phyloP scores from a whole-genome alignment of 768 basidiomycete species.

The Boletus eberwhitei region DNA sequence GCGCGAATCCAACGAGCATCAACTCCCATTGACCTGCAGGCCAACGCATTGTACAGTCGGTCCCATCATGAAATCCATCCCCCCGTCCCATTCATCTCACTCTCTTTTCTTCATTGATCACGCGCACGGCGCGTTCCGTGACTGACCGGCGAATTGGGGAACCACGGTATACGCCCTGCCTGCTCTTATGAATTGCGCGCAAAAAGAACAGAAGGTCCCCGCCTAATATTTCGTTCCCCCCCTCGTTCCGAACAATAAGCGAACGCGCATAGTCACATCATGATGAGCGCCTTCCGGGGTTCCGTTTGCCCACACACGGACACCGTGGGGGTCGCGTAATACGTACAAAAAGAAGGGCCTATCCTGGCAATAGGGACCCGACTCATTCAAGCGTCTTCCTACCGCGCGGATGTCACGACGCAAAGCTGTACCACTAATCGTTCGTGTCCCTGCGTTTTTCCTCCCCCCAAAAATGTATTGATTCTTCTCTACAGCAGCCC shows the following conservation, averaged over 20 bases:
- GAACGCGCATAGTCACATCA: not conserved
- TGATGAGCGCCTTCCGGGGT: conserved; percentile 20
- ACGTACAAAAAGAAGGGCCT: conserved; percentile 21
- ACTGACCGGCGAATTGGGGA: conserved; percentile 10
- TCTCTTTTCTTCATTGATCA: not conserved
- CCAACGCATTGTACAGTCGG: conserved; percentile 17
- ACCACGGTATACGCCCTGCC: not conserved
- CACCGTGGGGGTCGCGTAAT: conserved; percentile 7
- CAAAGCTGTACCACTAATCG: conserved; percentile 11
- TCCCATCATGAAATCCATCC: conserved; percentile 3
- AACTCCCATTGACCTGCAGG: conserved; percentile 16
- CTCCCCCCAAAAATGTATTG: conserved; percentile 1
- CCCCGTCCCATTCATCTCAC: conserved; percentile 20
- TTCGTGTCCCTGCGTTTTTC: conserved; percentile 11
- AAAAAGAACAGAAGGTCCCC: not conserved
- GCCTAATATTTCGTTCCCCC: not conserved
- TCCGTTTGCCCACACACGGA: conserved; percentile 11
- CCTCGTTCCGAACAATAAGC: conserved; percentile 10
- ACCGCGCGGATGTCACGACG: conserved; percentile 25
- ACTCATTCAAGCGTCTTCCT: conserved; percentile 9
- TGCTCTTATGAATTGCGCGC: conserved; percentile 6
- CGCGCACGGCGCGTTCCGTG: conserved; percentile 14
- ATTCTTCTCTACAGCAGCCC: conserved; percentile 6
- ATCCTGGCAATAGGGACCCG: not conserved
- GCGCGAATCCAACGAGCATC: conserved; percentile 18